Evolutionary conservation across 139 green algal species (phyloP), one percentile per base, ranked within the genome.

Genomic region (Haematococcus lacustris): DNA sequence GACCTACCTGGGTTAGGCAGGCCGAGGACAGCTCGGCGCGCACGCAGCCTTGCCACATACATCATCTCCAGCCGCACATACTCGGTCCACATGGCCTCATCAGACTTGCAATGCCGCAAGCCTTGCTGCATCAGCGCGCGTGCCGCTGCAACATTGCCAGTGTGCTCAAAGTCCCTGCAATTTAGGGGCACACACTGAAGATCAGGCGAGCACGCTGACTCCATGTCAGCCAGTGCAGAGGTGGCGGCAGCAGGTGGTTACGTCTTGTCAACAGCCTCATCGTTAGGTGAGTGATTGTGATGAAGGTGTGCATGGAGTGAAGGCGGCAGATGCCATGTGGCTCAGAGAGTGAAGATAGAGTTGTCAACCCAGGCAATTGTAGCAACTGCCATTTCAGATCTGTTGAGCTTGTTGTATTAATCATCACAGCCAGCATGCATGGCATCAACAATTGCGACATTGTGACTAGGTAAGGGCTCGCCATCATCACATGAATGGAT

Each of bases 41-140:
- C 74, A 2, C 80, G 64, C 59, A 98, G 83, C 71, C 90, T 87
- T 62, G 83, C 73, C 6, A 61, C 73, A 68, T 76, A 73, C 47
- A 82, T 75, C 64, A 77, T 63, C 75, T 77, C 83, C 70, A 90
- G 80, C 2, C 85, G 73, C 67, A 95, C 90, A 80, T 97, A 97
- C 77, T 97, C 89, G 6, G 86, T 69, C 94, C 94, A 98, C 47
- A 98, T 86, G 38, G 60, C 68, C 41, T 79, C 71, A 1, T 77
- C 76, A 62, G 77, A 59, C 32, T 73, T 73, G 81, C 87, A 94
- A 80, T 93, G 91, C 61, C 93, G 83, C 65, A 97, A 78, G 25
- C 92, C 92, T n/a, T 87, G 85, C 87, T 97, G 93, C 93, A 98
- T 94, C 37, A 98, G 87, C 23, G 84, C 71, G 23, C 94, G 83